These are phyloP conservation scores for Kwoniella botswanensis DNA, from an alignment of 768 basidiomycete species.

Conservation along the genomic window DNA sequence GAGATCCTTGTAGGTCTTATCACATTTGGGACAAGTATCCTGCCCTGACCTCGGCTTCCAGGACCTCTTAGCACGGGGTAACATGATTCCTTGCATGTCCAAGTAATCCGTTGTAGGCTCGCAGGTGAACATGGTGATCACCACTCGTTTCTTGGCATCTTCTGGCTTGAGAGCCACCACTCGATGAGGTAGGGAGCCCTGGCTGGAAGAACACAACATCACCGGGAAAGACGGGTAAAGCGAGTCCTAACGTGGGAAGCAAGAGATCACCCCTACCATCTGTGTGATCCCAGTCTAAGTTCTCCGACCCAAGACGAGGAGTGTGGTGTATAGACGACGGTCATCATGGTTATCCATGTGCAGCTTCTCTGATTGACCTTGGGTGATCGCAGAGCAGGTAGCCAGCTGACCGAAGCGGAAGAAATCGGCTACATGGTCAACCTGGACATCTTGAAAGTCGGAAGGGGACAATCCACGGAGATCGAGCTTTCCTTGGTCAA, in stretches of 20 bases:
- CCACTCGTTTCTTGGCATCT: constrained; percentile 11
- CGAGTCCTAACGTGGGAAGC: constrained; percentile 11
- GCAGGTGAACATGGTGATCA: constrained; percentile 14
- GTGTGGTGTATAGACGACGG: constrained; percentile 9
- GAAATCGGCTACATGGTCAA: constrained; percentile 3
- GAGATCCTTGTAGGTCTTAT: not conserved
- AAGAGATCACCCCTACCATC: constrained; percentile 5
- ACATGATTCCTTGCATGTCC: not conserved
- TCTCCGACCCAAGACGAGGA: constrained; percentile 5
- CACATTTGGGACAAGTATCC: not conserved
- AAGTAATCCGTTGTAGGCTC: not conserved
- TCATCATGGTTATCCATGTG: constrained; percentile 12
- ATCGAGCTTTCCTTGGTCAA: not conserved
- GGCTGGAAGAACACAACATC: constrained; percentile 26
- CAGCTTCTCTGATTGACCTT: constrained; percentile 21
- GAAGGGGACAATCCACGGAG: too few species aligned
- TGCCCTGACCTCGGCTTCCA: not conserved
- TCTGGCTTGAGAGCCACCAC: constrained; percentile 3
- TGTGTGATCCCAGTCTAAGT: constrained; percentile 1
- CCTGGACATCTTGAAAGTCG: not conserved
- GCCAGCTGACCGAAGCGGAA: constrained; percentile 10
- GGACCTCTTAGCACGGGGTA: not conserved
- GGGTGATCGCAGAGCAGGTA: constrained; percentile 6
- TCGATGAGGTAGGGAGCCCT: constrained; percentile 10
- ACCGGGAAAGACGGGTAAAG: constrained; percentile 14